These are phyloP conservation scores for Casaregolazyma lundiana DNA, from an alignment of 1,139 yeast species.

Conservation along the genomic window DNA sequence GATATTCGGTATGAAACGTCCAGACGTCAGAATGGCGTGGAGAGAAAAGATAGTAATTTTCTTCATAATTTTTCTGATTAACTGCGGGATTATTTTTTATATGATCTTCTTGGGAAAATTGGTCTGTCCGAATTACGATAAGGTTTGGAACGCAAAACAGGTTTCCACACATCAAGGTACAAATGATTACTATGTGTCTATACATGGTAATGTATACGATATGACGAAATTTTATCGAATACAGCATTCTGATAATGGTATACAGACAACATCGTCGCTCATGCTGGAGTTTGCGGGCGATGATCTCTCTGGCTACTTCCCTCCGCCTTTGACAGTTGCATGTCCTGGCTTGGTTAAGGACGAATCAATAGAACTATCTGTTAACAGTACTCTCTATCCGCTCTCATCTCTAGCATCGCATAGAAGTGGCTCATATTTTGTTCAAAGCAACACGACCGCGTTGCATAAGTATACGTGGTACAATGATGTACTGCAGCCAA, in stretches of 20 bases:
- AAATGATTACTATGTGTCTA: constrained; percentile 35
- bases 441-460: constrained; percentile 27
- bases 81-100: constrained; percentile 37
- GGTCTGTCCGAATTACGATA: constrained; percentile 39
- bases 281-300: constrained; percentile 39
- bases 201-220: constrained; percentile 40
- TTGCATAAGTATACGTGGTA: constrained; percentile 37
- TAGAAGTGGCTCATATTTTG: constrained; percentile 29
- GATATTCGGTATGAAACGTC: constrained; percentile 34
- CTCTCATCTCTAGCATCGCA: constrained; percentile 31
- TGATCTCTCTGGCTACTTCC: constrained; percentile 37
- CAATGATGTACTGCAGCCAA: constrained; percentile 33
- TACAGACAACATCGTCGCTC: constrained; percentile 25
- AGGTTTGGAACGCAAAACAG: constrained; percentile 38
- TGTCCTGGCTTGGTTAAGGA: constrained; percentile 38
- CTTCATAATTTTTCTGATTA: constrained; percentile 32
- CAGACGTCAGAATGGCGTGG: constrained; percentile 41
- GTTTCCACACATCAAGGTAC: constrained; percentile 35
- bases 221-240: constrained; percentile 36
- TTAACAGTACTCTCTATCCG: constrained; percentile 30
- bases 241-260: constrained; percentile 38
- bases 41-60: constrained; percentile 38
- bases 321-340: constrained; percentile 39
- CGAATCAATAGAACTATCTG: constrained; percentile 25
- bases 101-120: constrained; percentile 38